Conservation (phyloP, 768 basidiomycete species). For the Leccinum ochraceum region DNA sequence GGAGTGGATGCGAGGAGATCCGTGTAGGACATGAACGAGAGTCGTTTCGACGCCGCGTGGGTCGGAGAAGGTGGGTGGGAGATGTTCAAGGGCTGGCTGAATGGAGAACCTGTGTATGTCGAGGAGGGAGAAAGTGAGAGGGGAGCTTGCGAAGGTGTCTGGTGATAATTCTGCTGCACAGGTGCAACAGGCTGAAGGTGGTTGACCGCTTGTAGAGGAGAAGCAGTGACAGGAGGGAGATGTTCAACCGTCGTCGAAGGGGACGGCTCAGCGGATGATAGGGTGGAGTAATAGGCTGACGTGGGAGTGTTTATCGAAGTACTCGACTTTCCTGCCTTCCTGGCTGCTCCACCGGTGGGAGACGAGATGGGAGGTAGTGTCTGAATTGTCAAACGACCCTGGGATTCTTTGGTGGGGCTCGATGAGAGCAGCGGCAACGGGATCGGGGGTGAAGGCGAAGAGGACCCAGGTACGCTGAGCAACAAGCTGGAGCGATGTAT, state of each 20-base stretch:
- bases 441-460: constrained; percentile 23
- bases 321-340: constrained; percentile 19
- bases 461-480: constrained; percentile 46
- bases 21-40: constrained; percentile 88
- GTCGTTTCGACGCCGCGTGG: constrained; percentile 57
- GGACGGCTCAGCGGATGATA: constrained; percentile 40
- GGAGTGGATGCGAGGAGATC: constrained; percentile 83
- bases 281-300: constrained; percentile 48
- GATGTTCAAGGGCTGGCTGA: constrained; percentile 21
- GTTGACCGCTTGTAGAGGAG: constrained; percentile 23
- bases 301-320: constrained; percentile 46
- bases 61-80: constrained; percentile 49
- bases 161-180: constrained; percentile 20
- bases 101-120: constrained; percentile 32
- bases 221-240: constrained; percentile 29
- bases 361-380: constrained; percentile 19
- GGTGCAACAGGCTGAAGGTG: constrained; percentile 12
- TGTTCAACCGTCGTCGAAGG: constrained; percentile 39
- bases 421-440: constrained; percentile 28
- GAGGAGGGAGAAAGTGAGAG: constrained; percentile 24
- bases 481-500: constrained; percentile 45
- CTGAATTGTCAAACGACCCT: constrained; percentile 26
- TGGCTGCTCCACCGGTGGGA: constrained; percentile 4
- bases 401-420: constrained; percentile 28
- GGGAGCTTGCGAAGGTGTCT: constrained; percentile 13